phyloP scores from a whole-genome alignment of 2,329 filamentous ascomycete species.

The Trichoderma sp. region DNA sequence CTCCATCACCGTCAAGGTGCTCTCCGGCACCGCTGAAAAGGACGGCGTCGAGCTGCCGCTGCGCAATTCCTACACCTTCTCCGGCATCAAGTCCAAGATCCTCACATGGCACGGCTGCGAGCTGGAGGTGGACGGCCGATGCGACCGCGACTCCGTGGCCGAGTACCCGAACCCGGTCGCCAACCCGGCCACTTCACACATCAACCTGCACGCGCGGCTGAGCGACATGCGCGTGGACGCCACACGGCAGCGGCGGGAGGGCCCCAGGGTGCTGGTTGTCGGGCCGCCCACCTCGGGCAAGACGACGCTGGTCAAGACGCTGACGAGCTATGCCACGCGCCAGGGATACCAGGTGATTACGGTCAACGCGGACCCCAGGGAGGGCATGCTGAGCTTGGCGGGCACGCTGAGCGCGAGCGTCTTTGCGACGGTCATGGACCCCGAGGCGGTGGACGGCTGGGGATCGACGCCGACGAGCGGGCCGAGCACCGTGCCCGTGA shows the following conservation, averaged over 20 bases:
- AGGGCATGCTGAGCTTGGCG: slow-evolving; percentile 76
- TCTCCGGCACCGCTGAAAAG: slow-evolving; percentile 83
- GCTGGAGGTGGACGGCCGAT: slow-evolving; percentile 71
- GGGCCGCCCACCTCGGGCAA: slow-evolving; percentile 81
- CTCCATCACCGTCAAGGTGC: slow-evolving; percentile 59
- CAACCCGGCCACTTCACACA: slow-evolving; percentile 76
- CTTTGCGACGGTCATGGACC: slow-evolving; percentile 83
- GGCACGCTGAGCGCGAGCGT: slow-evolving; percentile 85
- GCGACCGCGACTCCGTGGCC: slow-evolving; percentile 58
- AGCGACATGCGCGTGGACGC: slow-evolving; percentile 70
- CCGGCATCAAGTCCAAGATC: slow-evolving; percentile 81
- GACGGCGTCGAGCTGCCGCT: slow-evolving; percentile 92
- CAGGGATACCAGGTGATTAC: slow-evolving; percentile 74
- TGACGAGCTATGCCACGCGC: slow-evolving; percentile 79
- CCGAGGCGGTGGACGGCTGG: slow-evolving; percentile 78
- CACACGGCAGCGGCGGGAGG: slow-evolving; percentile 51
- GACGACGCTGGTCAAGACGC: slow-evolving; percentile 74
- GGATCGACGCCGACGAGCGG: slow-evolving; percentile 89
- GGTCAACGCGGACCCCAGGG: slow-evolving; percentile 80
- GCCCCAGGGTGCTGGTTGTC: slow-evolving; percentile 81
- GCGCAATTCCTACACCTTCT: slow-evolving; percentile 78
- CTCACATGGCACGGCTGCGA: slow-evolving; percentile 91
- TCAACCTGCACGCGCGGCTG: slow-evolving; percentile 87
- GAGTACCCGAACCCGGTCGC: slow-evolving; percentile 71
- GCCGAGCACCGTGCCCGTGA: slow-evolving; percentile 83